Base-by-base conservation (phyloP, 1,284 basidiomycete genomes). In the Leccinum brunneo-olivaceum region DNA sequence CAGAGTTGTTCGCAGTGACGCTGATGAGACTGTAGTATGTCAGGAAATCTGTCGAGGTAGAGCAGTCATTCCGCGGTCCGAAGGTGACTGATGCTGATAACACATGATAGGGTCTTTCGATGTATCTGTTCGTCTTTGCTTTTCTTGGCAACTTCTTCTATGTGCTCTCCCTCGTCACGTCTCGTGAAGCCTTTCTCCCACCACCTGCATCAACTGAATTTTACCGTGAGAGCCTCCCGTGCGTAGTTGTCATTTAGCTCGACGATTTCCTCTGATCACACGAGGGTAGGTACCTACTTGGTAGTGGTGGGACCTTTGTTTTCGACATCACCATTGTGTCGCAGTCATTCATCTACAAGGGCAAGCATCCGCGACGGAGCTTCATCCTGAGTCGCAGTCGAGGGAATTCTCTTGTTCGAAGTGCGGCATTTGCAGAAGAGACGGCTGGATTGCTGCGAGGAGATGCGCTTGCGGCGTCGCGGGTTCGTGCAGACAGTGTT, bases 101-200 rank as follows among this genome's bases (percentile, higher is more conserved):
- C 30, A 36, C 20, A 30, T 41, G 50, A 25, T 53, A 85, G 76
- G 93, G 93, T 6, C 75, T 97, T 33, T 93, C 92, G n/a, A 85
- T 96, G 64, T 83, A 84, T 58, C 74, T 97, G 16, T 97, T 97
- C 63, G 62, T 93, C 35, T 91, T 87, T 60, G 93, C 93, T 5
- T 96, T 96, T 63, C 67, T 89, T 25, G 93, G 92, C 46, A 97
- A 96, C 64, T 66, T 79, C 8, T 90, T 93, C 60, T 96, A 96
- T 61, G 91, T 94, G 43, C 63, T 82, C 34, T 93, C 90, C 5
- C 87, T 95, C 54, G 61, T 94, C 20, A 71, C 76, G 10, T 84
- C 81, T 34, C 77, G 81, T 3, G 70, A 73, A 41, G 68, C 78
- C 41, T 63, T 60, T 43, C 63, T 71, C 25, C 75, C 84, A 15